A percentile compares a stretch with the other conserved stretches of the same genome.
These are phyloP conservation scores for Barbatosphaeria neglecta DNA, from an alignment of 495 filamentous ascomycete species.

Conservation along the genomic window DNA sequence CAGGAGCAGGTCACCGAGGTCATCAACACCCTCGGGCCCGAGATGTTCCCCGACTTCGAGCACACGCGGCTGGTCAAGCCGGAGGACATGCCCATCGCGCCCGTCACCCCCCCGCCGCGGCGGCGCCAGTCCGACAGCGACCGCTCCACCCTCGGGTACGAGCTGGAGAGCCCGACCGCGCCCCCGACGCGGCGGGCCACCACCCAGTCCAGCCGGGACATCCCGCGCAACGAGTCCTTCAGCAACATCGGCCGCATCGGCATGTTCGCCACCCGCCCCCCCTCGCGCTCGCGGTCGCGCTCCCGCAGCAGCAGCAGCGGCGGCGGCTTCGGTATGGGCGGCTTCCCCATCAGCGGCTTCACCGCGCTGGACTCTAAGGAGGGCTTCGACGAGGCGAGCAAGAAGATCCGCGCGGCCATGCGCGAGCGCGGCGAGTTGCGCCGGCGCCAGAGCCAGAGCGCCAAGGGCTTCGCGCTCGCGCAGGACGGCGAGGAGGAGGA, in stretches of 20 bases:
- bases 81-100: slow-evolving; percentile 15
- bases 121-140: slow-evolving; percentile 5
- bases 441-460: slow-evolving; percentile 52
- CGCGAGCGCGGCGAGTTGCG: slow-evolving; percentile 66
- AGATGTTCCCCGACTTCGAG: slow-evolving; percentile 96
- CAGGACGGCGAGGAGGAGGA: slow-evolving; percentile 14
- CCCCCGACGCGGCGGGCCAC: slow-evolving; percentile 21
- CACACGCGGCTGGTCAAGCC: slow-evolving; percentile 56
- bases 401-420: slow-evolving; percentile 82
- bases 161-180: slow-evolving; percentile 13
- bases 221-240: slow-evolving; percentile 89
- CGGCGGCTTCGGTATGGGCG: slow-evolving; percentile 44
- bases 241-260: slow-evolving; percentile 73
- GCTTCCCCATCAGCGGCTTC: slow-evolving; percentile 58
- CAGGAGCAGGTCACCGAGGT: slow-evolving; percentile 74
- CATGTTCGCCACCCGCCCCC: slow-evolving; percentile 78
- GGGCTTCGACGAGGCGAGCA: slow-evolving; percentile 69
- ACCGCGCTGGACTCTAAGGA: slow-evolving; percentile 62
- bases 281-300: slow-evolving; percentile 54
- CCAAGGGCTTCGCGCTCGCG: slow-evolving; percentile 19
- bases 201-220: slow-evolving; percentile 31
- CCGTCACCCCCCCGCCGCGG: slow-evolving; percentile 11
- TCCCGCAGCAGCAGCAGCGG: slow-evolving; percentile 61
- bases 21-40: slow-evolving; percentile 91
- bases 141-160: slow-evolving; percentile 4